A percentile compares a stretch with the other conserved stretches of the same genome.
These are phyloP conservation scores for Aurifilum marmelostoma DNA, from an alignment of 2,329 filamentous ascomycete genomes.

Conservation along the genomic window DNA sequence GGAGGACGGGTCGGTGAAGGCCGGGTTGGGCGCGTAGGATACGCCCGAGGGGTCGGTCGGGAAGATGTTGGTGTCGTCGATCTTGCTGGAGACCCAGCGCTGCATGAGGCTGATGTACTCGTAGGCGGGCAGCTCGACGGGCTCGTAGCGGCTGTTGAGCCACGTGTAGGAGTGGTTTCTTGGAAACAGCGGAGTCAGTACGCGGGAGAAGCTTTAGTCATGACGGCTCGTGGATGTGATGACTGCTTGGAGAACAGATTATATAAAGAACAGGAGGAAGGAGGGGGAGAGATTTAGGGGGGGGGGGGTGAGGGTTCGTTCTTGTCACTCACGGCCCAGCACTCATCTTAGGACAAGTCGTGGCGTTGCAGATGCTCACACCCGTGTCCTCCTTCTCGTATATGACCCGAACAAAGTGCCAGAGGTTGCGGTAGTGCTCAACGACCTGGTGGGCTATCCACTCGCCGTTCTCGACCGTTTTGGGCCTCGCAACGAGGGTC, in stretches of 20 bases:
- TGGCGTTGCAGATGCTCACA: constrained; percentile 73
- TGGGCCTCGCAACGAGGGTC: constrained; percentile 81
- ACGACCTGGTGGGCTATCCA: constrained; percentile 90
- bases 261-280: neutral
- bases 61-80: constrained; percentile 77
- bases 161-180: constrained; percentile 81
- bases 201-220: neutral
- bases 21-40: constrained; percentile 56
- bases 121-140: constrained; percentile 77
- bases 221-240: neutral
- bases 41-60: constrained; percentile 70
- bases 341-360: constrained; percentile 81
- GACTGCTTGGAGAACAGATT: neutral
- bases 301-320: too few species aligned
- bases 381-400: constrained; percentile 75
- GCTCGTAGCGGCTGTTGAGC: constrained; percentile 76
- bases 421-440: constrained; percentile 80
- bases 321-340: constrained; percentile 70
- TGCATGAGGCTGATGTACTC: constrained; percentile 85
- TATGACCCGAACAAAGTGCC: constrained; percentile 79
- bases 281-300: neutral
- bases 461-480: constrained; percentile 82
- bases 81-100: constrained; percentile 84
- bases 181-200: neutral
- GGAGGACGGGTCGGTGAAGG: constrained; percentile 45